Evolutionary conservation across 1,284 basidiomycete species (phyloP), one percentile per base, ranked within the genome.

Genomic region (Takashimella tepidaria): DNA sequence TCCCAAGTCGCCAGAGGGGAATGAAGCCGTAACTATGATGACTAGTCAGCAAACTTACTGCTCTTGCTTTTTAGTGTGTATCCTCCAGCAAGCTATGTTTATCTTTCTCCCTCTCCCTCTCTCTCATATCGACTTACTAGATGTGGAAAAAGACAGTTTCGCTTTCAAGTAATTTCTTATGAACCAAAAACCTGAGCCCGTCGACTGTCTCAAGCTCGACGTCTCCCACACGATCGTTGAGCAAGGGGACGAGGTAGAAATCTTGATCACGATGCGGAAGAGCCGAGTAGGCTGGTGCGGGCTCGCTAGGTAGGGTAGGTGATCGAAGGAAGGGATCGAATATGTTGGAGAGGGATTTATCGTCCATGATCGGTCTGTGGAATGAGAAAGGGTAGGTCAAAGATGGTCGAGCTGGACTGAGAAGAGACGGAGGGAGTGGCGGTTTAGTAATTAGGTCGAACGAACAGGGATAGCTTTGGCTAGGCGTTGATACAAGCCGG

Each of bases 141-240:
- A 71, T 69, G 49, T 69, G 67, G 56, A 71, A 71, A 50, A 69
- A 71, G n/a, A 69, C 64, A 8, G 67, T 67, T 63, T 71, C 69
- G 5, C 37, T 27, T 54, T 71, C 68, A n/a, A 71, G 51, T 1
- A 71, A 21, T 45, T 60, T 66, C 25, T 53, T 53, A 50, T 71
- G 69, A 4, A 71, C 69, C 31, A 71, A 49, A 49, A 71, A 69
- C 37, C 63, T 45, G 45, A 63, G 64, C 25, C 66, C 68, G 45
- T 71, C 69, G 10, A 57, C 55, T n/a, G 68, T 65, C 49, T 67
- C 65, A 23, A 71, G 54, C 55, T 67, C 66, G 24, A 71, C 52
- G 40, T 69, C 65, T 8, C 69, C 69, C 16, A 64, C 24, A 47
- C 59, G 52, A 20, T 61, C 62, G 24, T 65, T 47, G 12, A 68